Percentiles rank a stretch among this genome's conserved stretches.
Evolutionary conservation across 1,284 basidiomycete genomes (phyloP).

Genomic region (Rhodotorula glutinis): DNA sequence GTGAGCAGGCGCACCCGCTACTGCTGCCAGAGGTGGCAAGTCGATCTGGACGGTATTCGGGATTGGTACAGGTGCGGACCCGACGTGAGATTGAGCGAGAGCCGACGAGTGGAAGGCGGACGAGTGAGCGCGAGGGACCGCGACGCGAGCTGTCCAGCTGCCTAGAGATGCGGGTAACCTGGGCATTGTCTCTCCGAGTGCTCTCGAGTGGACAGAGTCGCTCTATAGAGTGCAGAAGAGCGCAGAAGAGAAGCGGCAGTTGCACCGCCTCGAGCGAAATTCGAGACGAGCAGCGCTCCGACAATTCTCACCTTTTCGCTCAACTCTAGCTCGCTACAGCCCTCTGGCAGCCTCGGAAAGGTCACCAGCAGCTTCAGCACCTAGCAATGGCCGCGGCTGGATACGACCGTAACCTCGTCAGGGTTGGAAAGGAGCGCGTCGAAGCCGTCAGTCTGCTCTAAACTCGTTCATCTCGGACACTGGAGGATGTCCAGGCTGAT

Average conservation of each 20-base stretch:
- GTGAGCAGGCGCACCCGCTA: not conserved
- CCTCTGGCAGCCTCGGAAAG: not conserved
- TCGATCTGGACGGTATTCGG: slow-evolving; percentile 58
- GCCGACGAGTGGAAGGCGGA: slow-evolving; percentile 25
- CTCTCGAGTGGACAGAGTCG: not conserved
- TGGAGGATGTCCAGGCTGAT: too few species aligned
- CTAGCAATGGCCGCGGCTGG: slow-evolving; percentile 5
- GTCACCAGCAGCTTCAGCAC: not conserved
- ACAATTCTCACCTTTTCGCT: too few species aligned
- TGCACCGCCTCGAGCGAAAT: not conserved
- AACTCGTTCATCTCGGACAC: too few species aligned
- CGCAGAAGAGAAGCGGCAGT: too few species aligned
- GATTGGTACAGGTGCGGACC: slow-evolving; percentile 69
- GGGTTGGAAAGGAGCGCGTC: slow-evolving; percentile 38
- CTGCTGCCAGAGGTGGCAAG: not conserved
- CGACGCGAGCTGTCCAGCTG: not conserved
- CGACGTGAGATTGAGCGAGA: slow-evolving; percentile 60
- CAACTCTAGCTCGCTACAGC: not conserved
- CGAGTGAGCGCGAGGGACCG: not conserved
- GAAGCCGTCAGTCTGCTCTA: slow-evolving; percentile 31
- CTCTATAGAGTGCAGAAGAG: too few species aligned
- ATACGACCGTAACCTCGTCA: slow-evolving; percentile 28
- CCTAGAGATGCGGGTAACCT: not conserved
- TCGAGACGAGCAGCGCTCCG: too few species aligned
- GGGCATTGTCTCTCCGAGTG: not conserved